Evolutionary conservation across 1,284 basidiomycete species (phyloP).

Genomic region (Marasmius tenuissimus): DNA sequence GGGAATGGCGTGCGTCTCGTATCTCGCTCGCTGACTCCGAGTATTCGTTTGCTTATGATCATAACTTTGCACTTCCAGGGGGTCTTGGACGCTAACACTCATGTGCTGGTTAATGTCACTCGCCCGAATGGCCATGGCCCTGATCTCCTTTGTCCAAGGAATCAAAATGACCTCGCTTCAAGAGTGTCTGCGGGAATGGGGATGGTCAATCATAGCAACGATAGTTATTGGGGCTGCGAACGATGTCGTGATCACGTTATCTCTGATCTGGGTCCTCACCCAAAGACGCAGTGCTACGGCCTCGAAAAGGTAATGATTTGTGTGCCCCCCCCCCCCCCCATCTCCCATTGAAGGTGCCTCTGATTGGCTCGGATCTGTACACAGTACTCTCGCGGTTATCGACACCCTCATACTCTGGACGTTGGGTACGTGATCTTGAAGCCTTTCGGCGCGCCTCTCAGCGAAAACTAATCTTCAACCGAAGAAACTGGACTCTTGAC

Average conservation of each 20-base stretch:
- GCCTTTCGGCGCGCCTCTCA: no score
- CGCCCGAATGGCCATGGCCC: background rate
- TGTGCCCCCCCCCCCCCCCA: background rate
- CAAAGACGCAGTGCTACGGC: background rate
- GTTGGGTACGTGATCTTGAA: background rate
- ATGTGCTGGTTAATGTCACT: background rate
- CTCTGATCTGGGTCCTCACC: no score
- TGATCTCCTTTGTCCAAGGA: background rate
- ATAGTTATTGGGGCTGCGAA: background rate
- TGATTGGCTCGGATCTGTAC: background rate
- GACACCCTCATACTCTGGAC: background rate
- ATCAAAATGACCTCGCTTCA: background rate
- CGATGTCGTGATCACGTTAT: background rate
- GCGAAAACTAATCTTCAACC: no score
- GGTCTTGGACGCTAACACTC: background rate
- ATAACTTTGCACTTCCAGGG: background rate
- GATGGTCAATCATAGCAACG: background rate
- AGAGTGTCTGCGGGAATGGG: background rate
- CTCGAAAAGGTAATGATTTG: background rate
- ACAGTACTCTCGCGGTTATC: background rate
- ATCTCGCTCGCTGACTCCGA: no score
- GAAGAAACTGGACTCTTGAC: background rate
- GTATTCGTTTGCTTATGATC: no score
- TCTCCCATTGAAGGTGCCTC: background rate
- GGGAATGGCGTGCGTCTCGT: background rate